phyloP scores from a whole-genome alignment of 2,329 filamentous ascomycete species.

The Xylaria sp. region DNA sequence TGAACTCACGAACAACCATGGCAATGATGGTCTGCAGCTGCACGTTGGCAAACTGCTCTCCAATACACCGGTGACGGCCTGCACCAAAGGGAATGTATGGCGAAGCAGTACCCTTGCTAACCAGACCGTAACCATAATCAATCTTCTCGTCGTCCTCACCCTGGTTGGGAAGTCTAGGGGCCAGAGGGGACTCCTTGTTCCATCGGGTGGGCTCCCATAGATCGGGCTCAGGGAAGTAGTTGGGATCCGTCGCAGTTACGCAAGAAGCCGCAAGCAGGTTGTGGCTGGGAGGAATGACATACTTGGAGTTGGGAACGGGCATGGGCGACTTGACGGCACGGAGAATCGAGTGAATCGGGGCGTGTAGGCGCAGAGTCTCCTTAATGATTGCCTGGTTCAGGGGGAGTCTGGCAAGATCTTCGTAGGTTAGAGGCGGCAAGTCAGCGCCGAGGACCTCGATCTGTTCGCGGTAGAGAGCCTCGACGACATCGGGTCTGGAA shows the following conservation, averaged over 20 bases:
- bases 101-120: slow-evolving; percentile 83
- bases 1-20: slow-evolving; percentile 71
- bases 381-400: slow-evolving; percentile 82
- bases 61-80: slow-evolving; percentile 88
- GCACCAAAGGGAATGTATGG: slow-evolving; percentile 94
- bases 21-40: slow-evolving; percentile 84
- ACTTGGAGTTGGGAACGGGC: slow-evolving; percentile 75
- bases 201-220: slow-evolving; percentile 90
- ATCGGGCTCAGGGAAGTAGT: slow-evolving; percentile 76
- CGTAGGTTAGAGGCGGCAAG: slow-evolving; percentile 69
- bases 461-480: slow-evolving; percentile 82
- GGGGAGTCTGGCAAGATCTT: slow-evolving; percentile 70
- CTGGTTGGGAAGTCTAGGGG: slow-evolving; percentile 41
- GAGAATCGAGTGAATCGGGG: slow-evolving; percentile 92
- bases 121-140: slow-evolving; percentile 89
- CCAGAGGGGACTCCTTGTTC: slow-evolving; percentile 60
- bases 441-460: slow-evolving; percentile 65
- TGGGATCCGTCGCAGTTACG: slow-evolving; percentile 64
- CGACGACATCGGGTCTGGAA: slow-evolving; percentile 67
- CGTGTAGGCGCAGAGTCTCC: slow-evolving; percentile 85
- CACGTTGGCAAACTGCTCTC: slow-evolving; percentile 92
- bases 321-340: slow-evolving; percentile 87
- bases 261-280: slow-evolving; percentile 80
- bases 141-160: slow-evolving; percentile 65
- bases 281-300: slow-evolving; percentile 74